A percentile compares a stretch with the other conserved stretches of the same genome.
Conservation (phyloP, 768 basidiomycete species). For the Suillus subalutaceus region DNA sequence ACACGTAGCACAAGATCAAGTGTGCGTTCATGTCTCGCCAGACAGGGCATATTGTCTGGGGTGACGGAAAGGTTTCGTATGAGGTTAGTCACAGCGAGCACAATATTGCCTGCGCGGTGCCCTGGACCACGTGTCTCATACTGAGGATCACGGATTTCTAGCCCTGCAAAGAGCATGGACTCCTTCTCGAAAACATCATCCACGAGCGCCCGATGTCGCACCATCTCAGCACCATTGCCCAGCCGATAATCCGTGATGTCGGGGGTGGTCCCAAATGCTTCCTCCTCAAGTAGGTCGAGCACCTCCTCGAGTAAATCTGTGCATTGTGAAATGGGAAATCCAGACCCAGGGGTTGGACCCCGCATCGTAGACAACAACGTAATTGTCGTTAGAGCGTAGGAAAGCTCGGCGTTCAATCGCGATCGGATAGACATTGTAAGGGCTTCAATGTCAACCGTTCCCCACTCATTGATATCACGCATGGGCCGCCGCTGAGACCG, state of each 20-base stretch:
- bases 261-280: conserved; percentile 63
- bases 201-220: conserved; percentile 69
- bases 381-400: conserved; percentile 88
- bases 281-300: conserved; percentile 84
- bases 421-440: conserved; percentile 92
- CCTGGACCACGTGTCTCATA: conserved; percentile 48
- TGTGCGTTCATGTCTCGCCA: conserved; percentile 66
- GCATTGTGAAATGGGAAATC: conserved; percentile 78
- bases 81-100: conserved; percentile 75
- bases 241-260: conserved; percentile 29
- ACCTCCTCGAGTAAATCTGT: conserved; percentile 84
- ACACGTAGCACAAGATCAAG: conserved; percentile 70
- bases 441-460: conserved; percentile 87
- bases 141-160: conserved; percentile 36
- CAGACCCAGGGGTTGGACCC: conserved; percentile 54
- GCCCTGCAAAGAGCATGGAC: conserved; percentile 59
- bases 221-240: conserved; percentile 39
- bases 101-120: conserved; percentile 63
- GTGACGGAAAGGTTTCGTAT: conserved; percentile 85
- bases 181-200: conserved; percentile 60
- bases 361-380: conserved; percentile 81
- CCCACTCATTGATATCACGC: conserved; percentile 84
- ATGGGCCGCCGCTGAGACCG: conserved; percentile 57
- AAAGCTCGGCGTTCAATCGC: conserved; percentile 78
- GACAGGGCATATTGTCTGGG: conserved; percentile 66